Conservation (phyloP, 2,329 filamentous ascomycete species). For the Hypoxylon rubiginosum region DNA sequence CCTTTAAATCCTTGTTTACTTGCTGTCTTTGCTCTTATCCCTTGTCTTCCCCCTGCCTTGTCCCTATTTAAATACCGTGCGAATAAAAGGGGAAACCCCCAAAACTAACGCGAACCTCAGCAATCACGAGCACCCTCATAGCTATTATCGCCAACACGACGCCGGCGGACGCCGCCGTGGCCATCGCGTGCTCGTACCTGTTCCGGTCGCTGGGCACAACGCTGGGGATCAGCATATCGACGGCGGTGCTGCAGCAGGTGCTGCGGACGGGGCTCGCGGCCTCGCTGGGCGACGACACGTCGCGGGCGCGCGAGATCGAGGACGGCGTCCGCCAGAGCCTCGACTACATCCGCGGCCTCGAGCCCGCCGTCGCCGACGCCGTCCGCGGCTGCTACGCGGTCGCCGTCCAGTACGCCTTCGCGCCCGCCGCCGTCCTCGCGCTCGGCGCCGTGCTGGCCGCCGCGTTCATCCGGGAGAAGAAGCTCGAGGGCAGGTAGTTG, state of each 20-base stretch:
- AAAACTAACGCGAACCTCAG: slow-evolving; percentile 63
- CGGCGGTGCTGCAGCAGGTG: slow-evolving; percentile 78
- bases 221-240: slow-evolving; percentile 77
- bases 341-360: slow-evolving; percentile 75
- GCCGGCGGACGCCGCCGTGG: slow-evolving; percentile 77
- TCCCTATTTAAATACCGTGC: neutral
- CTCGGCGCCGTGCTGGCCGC: slow-evolving; percentile 56
- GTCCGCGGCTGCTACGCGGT: slow-evolving; percentile 76
- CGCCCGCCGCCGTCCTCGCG: slow-evolving; percentile 55
- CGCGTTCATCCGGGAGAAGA: slow-evolving; percentile 70
- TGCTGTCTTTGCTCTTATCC: neutral
- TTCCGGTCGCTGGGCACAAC: slow-evolving; percentile 85
- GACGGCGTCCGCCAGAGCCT: slow-evolving; percentile 77
- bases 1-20: neutral
- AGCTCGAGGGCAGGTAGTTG: slow-evolving; percentile 55
- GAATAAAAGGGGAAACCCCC: neutral
- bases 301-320: slow-evolving; percentile 75
- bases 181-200: slow-evolving; percentile 83
- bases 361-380: slow-evolving; percentile 68
- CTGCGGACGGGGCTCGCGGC: slow-evolving; percentile 69
- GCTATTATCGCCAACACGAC: slow-evolving; percentile 78
- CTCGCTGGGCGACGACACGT: slow-evolving; percentile 65
- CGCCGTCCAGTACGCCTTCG: slow-evolving; percentile 58
- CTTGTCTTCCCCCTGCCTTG: neutral
- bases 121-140: slow-evolving; percentile 79